Base-by-base conservation (phyloP, 257 asterid species). In the Henckelia pumila region DNA sequence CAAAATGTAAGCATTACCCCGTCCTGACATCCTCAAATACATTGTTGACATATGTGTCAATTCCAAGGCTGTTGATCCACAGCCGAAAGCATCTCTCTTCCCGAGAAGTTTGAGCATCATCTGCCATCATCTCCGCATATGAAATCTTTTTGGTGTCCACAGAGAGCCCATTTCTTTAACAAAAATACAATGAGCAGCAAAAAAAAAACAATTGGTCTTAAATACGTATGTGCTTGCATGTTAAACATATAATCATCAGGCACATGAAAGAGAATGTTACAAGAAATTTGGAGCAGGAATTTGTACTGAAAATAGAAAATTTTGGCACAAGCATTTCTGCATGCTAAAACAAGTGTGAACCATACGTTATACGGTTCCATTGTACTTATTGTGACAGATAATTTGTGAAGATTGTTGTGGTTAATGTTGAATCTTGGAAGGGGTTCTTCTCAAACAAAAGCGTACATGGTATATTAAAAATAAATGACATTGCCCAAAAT, bases 11-110 rank as follows among this genome's bases (percentile, higher is more conserved):
- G 53, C 47, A 83, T 73, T 71, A 89, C 97, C 97, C 97, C 14
- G 75, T 63, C 70, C 96, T 77, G 71, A 92, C 91, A 79, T 86
- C 93, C 83, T 92, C 98, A 75, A 92, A 92, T 62, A 89, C 40
- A 72, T 89, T 83, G 67, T 89, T 88, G 53, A 92, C 87, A 30
- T 84, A 81, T 11, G 89, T 76, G 29, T 88, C 94, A n/a, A 80
- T 69, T 71, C 98, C 98, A 70, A 89, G 95, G 76, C 98, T 89
- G 84, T 89, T 92, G 66, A 92, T 85, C 98, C 98, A 92, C 69
- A 89, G 81, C 56, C 98, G 85, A 73, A 92, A 92, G 80, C 98
- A 92, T 79, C 96, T 92, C 78, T 88, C 98, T 76, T 92, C 98
- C 56, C 97, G 83, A 57, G 98, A 88, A 44, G 96, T 92, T 81